phyloP scores from a whole-genome alignment of 306 rosid species.

The Lathyrus oleraceus region DNA sequence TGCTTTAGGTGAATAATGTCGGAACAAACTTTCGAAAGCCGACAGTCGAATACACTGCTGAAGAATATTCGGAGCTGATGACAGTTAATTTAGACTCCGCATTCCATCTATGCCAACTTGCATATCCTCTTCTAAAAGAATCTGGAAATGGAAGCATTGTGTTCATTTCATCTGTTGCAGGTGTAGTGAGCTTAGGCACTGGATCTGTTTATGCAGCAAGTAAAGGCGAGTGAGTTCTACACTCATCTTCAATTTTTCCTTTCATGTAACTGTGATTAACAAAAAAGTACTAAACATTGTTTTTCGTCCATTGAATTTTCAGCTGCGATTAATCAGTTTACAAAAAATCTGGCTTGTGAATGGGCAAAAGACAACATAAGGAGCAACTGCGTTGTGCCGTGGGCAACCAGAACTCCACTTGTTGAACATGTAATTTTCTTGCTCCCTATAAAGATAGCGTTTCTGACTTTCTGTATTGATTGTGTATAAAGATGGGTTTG shows the following conservation, averaged over 20 bases:
- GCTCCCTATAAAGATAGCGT: not conserved
- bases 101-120: conserved; percentile 69
- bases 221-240: conserved; percentile 64
- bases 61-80: conserved; percentile 57
- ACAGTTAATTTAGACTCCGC: conserved; percentile 68
- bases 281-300: not conserved
- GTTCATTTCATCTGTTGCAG: conserved; percentile 85
- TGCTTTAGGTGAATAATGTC: conserved; percentile 69
- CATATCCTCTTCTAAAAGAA: conserved; percentile 76
- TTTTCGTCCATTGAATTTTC: conserved; percentile 34
- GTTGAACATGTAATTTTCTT: conserved; percentile 53
- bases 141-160: conserved; percentile 83
- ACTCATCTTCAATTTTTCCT: not conserved
- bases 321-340: conserved; percentile 93
- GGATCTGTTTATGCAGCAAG: conserved; percentile 76
- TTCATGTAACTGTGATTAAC: conserved; percentile 8
- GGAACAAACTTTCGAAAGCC: conserved; percentile 80
- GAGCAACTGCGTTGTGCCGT: conserved; percentile 79
- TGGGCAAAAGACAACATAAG: conserved; percentile 93
- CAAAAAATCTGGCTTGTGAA: conserved; percentile 79
- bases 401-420: conserved; percentile 75
- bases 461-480: not conserved
- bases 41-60: conserved; percentile 60
- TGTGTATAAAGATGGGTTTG: not conserved
- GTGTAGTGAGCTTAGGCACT: conserved; percentile 44